Base-by-base conservation (phyloP, 2,329 filamentous ascomycete genomes). In the Tolypocladium sp. region DNA sequence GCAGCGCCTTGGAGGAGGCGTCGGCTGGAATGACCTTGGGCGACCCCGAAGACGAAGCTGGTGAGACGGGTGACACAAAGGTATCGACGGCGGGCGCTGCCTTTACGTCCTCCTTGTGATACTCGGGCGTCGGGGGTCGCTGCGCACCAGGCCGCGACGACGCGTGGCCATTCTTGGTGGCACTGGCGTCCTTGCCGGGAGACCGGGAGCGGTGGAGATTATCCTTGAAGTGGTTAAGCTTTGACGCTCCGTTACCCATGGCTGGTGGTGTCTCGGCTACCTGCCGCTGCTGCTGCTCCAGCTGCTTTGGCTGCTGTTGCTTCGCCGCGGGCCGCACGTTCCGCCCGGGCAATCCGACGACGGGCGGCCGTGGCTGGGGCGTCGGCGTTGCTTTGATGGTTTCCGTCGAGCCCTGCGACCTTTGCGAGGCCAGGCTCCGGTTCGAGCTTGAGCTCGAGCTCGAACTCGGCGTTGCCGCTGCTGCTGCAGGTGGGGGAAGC, bases 91-190 rank as follows among this genome's bases (percentile, higher is more conserved):
- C 65, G 3, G 73, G 69, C 17, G 71, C 72, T 60, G 58, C 56
- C 25, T 72, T 72, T 57, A 73, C 67, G 59, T 80, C 77, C 51
- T 75, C 72, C 25, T 73, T 73, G 44, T 74, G 74, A 59, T 81
- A 80, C 52, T 82, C 79, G 20, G 79, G 79, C 2, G 79, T 81
- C 1, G 79, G 79, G 12, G 77, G 76, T 2, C 77, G 73, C 44
- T 73, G 71, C 51, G 64, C 60, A 30, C 65, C 65, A 56, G 60
- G 66, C 15, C 61, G 61, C 46, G 61, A 33, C 30, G 41, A 5
- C 33, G 15, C 33, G 10, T 42, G 33, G 41, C 44, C 42, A 27
- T 53, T 30, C 33, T 49, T 42, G 52, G 35, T 22, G 27, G 33
- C 22, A 42, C n/a, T 10, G 40, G 55, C 55, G 44, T 46, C 54